Conservation (phyloP, 2,329 filamentous ascomycete species). For the Venturia asperata region DNA sequence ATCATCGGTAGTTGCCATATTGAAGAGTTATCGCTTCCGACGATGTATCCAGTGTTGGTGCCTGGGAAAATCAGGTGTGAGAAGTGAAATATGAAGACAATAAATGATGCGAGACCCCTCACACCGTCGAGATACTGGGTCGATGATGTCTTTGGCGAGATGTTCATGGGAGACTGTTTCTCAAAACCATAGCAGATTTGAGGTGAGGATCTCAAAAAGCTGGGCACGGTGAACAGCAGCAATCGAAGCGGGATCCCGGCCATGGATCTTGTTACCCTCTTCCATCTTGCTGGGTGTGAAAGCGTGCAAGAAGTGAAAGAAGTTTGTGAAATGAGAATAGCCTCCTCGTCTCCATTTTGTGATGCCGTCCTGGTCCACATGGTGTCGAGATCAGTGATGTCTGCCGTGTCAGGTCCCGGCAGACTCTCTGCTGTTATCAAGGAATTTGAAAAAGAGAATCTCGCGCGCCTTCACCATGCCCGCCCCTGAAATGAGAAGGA, state of each 20-base stretch:
- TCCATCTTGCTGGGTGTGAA: not conserved
- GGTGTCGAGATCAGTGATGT: not conserved
- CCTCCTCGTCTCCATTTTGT: not conserved
- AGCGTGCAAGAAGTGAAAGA: not conserved
- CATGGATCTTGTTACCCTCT: not conserved
- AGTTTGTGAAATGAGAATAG: not conserved
- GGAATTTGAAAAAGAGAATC: not conserved
- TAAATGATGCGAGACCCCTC: slow-evolving; percentile 49
- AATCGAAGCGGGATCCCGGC: not conserved
- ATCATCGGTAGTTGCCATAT: slow-evolving; percentile 49
- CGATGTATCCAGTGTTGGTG: slow-evolving; percentile 40
- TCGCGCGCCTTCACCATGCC: not conserved
- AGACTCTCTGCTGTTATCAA: not conserved
- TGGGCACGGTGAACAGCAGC: slow-evolving; percentile 6
- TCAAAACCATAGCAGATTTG: not conserved
- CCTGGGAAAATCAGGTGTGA: slow-evolving; percentile 26
- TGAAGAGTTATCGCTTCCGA: slow-evolving; percentile 32
- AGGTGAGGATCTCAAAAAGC: not conserved
- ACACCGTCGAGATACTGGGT: slow-evolving; percentile 54
- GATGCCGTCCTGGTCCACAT: not conserved
- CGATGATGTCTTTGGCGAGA: not conserved
- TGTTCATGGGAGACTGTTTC: slow-evolving; percentile 1
- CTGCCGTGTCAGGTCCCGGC: not conserved
- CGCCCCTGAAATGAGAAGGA: not conserved
- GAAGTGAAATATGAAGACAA: slow-evolving; percentile 54